Conservation (phyloP, 441 rosid genomes). For the Populus hybrid region DNA sequence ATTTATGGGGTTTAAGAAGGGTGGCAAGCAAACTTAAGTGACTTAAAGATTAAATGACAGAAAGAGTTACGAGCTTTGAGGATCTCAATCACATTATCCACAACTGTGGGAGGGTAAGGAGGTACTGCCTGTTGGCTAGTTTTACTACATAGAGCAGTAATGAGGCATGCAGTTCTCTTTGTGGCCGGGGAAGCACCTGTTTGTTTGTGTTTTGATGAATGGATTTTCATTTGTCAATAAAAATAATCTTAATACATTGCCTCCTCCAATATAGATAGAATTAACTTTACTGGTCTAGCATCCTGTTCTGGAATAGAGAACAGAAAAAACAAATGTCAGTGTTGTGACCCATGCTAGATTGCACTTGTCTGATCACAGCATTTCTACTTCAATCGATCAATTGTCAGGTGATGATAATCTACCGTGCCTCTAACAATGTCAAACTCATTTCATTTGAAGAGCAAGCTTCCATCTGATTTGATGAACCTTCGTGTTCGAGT, state of each 20-base stretch:
- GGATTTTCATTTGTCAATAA: not conserved
- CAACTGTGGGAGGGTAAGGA: not conserved
- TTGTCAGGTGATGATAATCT: not conserved
- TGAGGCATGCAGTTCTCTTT: too few species aligned
- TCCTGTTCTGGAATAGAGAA: not conserved
- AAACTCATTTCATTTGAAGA: not conserved
- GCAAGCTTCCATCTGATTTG: not conserved
- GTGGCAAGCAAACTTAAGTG: too few species aligned
- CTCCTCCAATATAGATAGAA: not conserved
- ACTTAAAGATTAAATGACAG: too few species aligned
- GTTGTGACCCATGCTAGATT: not conserved
- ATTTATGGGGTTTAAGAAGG: too few species aligned
- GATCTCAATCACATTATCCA: too few species aligned
- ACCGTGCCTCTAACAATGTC: not conserved
- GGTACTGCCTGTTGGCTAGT: not conserved
- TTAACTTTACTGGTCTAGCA: not conserved
- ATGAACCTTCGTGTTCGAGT: not conserved
- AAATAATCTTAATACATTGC: not conserved
- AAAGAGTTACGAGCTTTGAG: too few species aligned
- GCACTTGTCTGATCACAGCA: not conserved
- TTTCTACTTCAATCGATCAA: not conserved
- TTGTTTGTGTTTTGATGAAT: too few species aligned
- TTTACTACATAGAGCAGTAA: not conserved
- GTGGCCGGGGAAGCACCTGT: not conserved
- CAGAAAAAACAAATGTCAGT: not conserved